phyloP scores from a whole-genome alignment of 768 basidiomycete genomes.

The Sistotremastrum niveocremeum region DNA sequence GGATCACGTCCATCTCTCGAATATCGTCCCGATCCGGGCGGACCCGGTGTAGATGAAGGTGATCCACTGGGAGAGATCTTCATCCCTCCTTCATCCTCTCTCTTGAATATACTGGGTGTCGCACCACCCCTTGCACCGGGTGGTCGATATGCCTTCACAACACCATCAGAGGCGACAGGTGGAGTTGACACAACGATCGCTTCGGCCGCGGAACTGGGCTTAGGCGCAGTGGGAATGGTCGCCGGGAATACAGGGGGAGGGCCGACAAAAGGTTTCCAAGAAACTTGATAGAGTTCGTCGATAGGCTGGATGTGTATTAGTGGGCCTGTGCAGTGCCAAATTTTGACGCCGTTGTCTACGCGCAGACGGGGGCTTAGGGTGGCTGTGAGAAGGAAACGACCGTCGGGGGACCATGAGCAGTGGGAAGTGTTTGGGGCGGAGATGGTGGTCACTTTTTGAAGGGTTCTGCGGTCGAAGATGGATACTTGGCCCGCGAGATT shows the following conservation, averaged over 20 bases:
- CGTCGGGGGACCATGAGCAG: slow-evolving; percentile 94
- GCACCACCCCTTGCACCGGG: slow-evolving; percentile 85
- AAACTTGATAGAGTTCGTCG: slow-evolving; percentile 84
- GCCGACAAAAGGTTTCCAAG: slow-evolving; percentile 71
- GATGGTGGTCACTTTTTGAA: slow-evolving; percentile 64
- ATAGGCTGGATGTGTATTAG: slow-evolving; percentile 71
- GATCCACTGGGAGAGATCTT: slow-evolving; percentile 33
- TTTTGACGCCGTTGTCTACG: slow-evolving; percentile 94
- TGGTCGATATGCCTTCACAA: slow-evolving; percentile 59
- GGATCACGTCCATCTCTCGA: slow-evolving; percentile 26
- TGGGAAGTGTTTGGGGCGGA: slow-evolving; percentile 88
- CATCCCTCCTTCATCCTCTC: slow-evolving; percentile 79
- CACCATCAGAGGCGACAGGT: slow-evolving; percentile 53
- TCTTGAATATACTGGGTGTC: slow-evolving; percentile 79
- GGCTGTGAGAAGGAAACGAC: slow-evolving; percentile 84
- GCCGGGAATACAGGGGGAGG: slow-evolving; percentile 53
- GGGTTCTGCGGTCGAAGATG: slow-evolving; percentile 76
- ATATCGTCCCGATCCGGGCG: slow-evolving; percentile 40
- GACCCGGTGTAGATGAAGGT: slow-evolving; percentile 52
- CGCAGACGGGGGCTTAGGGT: slow-evolving; percentile 91
- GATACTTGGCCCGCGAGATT: slow-evolving; percentile 93
- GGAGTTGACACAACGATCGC: slow-evolving; percentile 41
- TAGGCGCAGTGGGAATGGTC: slow-evolving; percentile 53
- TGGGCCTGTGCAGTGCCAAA: slow-evolving; percentile 86
- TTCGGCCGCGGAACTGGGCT: slow-evolving; percentile 43